Evolutionary conservation across 192 early-diverging fungal genomes (phyloP).

Genomic region (Mortierella antarctica): DNA sequence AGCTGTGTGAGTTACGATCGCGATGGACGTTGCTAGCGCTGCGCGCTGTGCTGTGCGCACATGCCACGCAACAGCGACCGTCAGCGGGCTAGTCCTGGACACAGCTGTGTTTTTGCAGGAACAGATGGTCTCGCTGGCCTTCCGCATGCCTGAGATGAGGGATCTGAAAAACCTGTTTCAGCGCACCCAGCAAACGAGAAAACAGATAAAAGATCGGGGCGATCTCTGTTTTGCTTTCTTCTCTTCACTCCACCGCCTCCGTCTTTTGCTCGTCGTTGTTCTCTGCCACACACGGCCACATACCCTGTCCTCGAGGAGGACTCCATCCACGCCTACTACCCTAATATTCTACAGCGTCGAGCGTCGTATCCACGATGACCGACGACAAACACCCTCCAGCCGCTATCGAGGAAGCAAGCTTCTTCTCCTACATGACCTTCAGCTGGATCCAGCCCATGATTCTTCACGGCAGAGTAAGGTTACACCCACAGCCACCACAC

Average conservation of each 20-base stretch:
- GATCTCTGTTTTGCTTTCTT: background rate
- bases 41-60: no score
- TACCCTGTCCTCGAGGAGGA: no score
- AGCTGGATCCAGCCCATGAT: conserved; percentile 49
- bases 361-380: conserved; percentile 1
- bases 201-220: no score
- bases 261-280: background rate
- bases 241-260: background rate
- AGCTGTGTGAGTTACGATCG: no score
- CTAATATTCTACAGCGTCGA: background rate
- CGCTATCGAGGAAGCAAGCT: conserved; percentile 28
- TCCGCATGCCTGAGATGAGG: no score
- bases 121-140: no score
- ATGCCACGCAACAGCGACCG: no score
- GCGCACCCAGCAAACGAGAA: no score
- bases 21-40: no score
- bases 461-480: conserved; percentile 45
- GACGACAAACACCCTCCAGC: conserved; percentile 40
- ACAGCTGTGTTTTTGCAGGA: no score
- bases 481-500: background rate
- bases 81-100: no score
- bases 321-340: background rate
- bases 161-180: no score
- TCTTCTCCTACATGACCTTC: conserved; percentile 46
- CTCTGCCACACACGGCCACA: background rate